A percentile compares a stretch with the other conserved stretches of the same genome.
These are phyloP conservation scores for Ogataea salicorniae DNA, from an alignment of 805 yeast genomes.

Conservation along the genomic window DNA sequence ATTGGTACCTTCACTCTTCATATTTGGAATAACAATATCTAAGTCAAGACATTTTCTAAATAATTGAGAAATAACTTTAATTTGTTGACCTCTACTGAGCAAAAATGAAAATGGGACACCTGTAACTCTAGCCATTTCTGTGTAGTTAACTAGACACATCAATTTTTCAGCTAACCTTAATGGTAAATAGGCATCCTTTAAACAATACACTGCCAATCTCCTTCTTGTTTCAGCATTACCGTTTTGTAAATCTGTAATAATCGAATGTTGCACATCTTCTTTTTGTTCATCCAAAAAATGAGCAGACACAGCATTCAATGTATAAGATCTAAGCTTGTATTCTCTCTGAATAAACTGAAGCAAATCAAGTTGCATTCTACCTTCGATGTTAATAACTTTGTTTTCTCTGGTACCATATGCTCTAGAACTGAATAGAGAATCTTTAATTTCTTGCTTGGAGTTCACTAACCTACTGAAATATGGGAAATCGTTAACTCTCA, in stretches of 20 bases:
- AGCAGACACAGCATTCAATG: slow-evolving; percentile 92
- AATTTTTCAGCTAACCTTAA: slow-evolving; percentile 81
- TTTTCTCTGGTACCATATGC: slow-evolving; percentile 97
- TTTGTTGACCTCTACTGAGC: slow-evolving; percentile 92
- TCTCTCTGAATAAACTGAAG: slow-evolving; percentile 92
- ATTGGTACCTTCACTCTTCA: slow-evolving; percentile 70
- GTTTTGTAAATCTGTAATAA: slow-evolving; percentile 89
- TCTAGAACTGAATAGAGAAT: slow-evolving; percentile 81
- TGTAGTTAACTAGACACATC: slow-evolving; percentile 94
- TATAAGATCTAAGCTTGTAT: slow-evolving; percentile 88
- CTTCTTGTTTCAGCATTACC: slow-evolving; percentile 91
- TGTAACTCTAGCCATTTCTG: slow-evolving; percentile 99
- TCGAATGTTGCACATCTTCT: slow-evolving; percentile 97
- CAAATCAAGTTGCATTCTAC: slow-evolving; percentile 91
- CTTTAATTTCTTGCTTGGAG: slow-evolving; percentile 72
- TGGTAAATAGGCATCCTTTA: slow-evolving; percentile 94
- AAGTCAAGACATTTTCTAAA: slow-evolving; percentile 87
- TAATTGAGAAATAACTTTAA: slow-evolving; percentile 92
- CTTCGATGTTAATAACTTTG: slow-evolving; percentile 87
- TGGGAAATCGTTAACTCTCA: slow-evolving; percentile 64
- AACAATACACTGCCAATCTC: slow-evolving; percentile 92
- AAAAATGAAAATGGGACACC: slow-evolving; percentile 95
- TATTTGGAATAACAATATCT: slow-evolving; percentile 85
- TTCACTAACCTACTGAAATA: slow-evolving; percentile 73
- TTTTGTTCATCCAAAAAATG: slow-evolving; percentile 92